A percentile compares a stretch with the other conserved stretches of the same genome.
Evolutionary conservation across 2,329 filamentous ascomycete genomes (phyloP).

Genomic region (Colletotrichum eleusines): DNA sequence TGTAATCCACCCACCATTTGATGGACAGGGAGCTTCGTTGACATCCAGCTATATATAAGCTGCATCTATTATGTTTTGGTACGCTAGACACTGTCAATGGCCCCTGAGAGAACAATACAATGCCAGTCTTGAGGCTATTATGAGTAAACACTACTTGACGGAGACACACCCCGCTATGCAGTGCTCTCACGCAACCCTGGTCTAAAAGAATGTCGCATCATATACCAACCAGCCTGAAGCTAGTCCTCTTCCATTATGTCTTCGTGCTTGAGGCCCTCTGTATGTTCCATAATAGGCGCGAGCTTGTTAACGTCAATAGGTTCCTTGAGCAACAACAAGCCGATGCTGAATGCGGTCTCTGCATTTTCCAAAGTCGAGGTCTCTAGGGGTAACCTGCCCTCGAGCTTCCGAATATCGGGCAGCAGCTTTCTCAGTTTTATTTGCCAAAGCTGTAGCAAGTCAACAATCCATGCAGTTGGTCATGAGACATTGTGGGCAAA

Average conservation of each 20-base stretch:
- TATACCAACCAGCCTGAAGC: background rate
- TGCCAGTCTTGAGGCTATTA: background rate
- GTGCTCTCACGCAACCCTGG: background rate
- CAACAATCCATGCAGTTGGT: background rate
- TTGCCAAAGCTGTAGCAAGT: constrained; percentile 1
- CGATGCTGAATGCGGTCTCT: background rate
- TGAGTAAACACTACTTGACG: background rate
- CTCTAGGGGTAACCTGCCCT: background rate
- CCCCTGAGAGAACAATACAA: background rate
- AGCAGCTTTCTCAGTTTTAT: background rate
- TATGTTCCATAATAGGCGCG: background rate
- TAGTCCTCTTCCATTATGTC: background rate
- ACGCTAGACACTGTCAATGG: background rate
- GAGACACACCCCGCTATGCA: background rate
- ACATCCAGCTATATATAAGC: background rate
- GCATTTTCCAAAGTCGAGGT: background rate
- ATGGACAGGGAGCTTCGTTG: background rate
- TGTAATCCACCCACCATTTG: background rate
- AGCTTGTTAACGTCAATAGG: too few species aligned
- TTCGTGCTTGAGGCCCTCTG: background rate
- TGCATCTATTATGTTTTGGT: background rate
- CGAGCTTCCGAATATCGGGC: background rate
- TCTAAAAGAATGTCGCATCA: background rate
- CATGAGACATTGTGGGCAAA: background rate
- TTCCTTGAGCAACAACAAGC: background rate